phyloP scores from a whole-genome alignment of 1,139 yeast species.

The Suhomyces chickasaworum region DNA sequence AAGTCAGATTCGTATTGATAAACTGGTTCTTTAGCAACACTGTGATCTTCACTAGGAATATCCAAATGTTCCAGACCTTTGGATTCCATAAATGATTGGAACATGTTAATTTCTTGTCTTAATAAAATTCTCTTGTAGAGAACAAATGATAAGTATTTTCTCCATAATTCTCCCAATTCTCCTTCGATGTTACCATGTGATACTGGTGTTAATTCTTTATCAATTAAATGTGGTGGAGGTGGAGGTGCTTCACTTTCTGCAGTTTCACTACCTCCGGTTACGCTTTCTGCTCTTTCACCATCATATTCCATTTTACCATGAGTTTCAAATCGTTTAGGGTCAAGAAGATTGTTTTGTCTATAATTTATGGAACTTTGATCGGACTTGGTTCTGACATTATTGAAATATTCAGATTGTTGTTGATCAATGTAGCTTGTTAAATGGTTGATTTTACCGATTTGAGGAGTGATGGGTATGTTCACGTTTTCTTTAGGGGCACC shows the following conservation, averaged over 20 bases:
- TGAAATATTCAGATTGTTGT: constrained; percentile 28
- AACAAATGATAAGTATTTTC: constrained; percentile 39
- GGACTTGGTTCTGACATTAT: constrained; percentile 18
- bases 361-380: constrained; percentile 23
- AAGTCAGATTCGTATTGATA: constrained; percentile 1
- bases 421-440: constrained; percentile 33
- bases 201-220: constrained; percentile 5
- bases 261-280: constrained; percentile 15
- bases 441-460: constrained; percentile 23
- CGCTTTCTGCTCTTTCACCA: constrained; percentile 6
- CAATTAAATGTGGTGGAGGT: constrained; percentile 27
- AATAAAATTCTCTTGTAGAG: constrained; percentile 41
- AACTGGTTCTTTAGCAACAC: background rate
- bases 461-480: constrained; percentile 7
- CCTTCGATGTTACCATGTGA: constrained; percentile 1
- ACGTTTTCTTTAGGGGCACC: constrained; percentile 25
- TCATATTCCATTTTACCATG: background rate
- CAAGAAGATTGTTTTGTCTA: constrained; percentile 14
- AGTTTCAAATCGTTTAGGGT: constrained; percentile 16
- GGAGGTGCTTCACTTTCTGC: constrained; percentile 32
- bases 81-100: constrained; percentile 32
- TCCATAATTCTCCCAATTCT: constrained; percentile 38
- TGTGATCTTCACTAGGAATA: constrained; percentile 9
- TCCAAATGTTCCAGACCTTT: constrained; percentile 5
- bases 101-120: constrained; percentile 44